Evolutionary conservation across 345 rosid species (phyloP).

Genomic region (Acer saccharum): DNA sequence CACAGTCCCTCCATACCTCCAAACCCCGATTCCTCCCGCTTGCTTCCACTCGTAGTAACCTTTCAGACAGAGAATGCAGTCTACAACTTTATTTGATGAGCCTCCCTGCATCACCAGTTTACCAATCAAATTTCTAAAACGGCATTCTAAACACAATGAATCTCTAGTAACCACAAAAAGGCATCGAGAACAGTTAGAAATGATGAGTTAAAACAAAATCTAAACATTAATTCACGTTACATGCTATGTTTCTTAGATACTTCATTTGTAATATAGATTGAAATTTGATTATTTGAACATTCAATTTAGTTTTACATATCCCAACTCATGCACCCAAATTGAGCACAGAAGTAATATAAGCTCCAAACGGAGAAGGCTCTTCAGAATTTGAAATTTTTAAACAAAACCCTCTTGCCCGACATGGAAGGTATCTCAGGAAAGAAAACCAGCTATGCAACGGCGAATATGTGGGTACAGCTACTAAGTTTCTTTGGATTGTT

Average conservation of each 20-base stretch:
- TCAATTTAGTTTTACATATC: background rate
- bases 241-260: background rate
- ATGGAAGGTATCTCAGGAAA: background rate
- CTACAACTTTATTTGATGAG: conserved; percentile 90
- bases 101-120: conserved; percentile 64
- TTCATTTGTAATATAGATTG: background rate
- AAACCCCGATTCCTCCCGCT: conserved; percentile 90
- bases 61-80: conserved; percentile 93
- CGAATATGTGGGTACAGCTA: no score
- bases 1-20: conserved; percentile 98
- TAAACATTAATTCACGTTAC: background rate
- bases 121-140: conserved; percentile 3
- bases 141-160: background rate
- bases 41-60: conserved; percentile 95
- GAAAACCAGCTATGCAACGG: background rate
- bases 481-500: no score
- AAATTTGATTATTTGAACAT: background rate
- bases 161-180: background rate
- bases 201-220: background rate
- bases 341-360: background rate
- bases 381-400: background rate
- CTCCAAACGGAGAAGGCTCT: no score
- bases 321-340: background rate
- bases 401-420: background rate
- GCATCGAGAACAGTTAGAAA: no score